Evolutionary conservation across 768 basidiomycete species (phyloP), one percentile per base, ranked within the genome.

Genomic region (Panaeolus cyanescens): DNA sequence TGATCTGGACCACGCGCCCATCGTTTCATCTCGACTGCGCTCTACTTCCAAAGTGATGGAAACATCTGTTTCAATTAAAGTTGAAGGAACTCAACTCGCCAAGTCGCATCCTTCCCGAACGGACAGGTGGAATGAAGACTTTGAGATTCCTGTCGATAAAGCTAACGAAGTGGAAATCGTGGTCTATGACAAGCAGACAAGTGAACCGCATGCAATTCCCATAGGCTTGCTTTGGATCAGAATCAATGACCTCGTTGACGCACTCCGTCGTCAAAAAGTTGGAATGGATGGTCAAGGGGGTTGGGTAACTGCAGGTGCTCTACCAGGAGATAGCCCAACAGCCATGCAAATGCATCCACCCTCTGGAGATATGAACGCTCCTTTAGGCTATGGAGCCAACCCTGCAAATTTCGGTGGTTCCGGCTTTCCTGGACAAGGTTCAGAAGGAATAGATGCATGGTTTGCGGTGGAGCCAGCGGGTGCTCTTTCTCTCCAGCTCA

Each of bases 391-490:
- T 70, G 78, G 79, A 55, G 80, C 81, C 40, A 81, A 79, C 37
- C 72, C 77, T 31, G 72, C 72, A 57, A 73, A 74, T 39, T 65
- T 69, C 15, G 72, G 71, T 32, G 69, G 75, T 3, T 69, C 75
- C 33, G 75, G 73, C 28, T 64, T 77, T 32, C 74, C 75, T 58
- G 70, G 74, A n/a, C 74, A 74, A 62, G 69, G 74, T 8, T 67
- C 77, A 8, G 96, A 98, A 66, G 96, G 95, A 9, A 89, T 99
- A 40, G 95, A 97, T 65, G 94, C 92, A 0, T 99, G 96, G 96
- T 99, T 99, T 71, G 87, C 93, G 4, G 93, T 99, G 17, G 96
- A 99, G 72, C 96, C 97, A 50, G 95, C 92, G n/a, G 97, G 97
- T 54, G 95, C 96, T 19, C 83, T 99, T 65, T 84, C 86, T 42